Evolutionary conservation across 129 eudicot genomes (phyloP).

Genomic region (Logfia minima): DNA sequence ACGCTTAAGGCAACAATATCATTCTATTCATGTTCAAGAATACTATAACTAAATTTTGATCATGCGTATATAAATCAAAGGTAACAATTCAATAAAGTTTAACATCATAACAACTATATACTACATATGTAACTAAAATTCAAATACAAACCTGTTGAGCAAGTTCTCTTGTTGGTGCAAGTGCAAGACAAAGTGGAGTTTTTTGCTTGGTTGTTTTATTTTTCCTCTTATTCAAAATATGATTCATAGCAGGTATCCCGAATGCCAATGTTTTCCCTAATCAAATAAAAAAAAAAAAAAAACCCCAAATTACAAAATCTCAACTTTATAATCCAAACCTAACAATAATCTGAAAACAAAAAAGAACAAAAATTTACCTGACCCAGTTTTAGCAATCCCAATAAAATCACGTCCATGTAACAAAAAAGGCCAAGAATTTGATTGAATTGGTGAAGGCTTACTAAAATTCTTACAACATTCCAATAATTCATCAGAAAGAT

Average conservation of each 20-base stretch:
- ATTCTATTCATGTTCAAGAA: slow-evolving; percentile 3
- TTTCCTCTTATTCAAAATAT: slow-evolving; percentile 65
- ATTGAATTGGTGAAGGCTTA: slow-evolving; percentile 94
- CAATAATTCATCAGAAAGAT: slow-evolving; percentile 59
- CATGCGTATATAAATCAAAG: background rate
- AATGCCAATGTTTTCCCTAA: slow-evolving; percentile 93
- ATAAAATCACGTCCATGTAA: slow-evolving; percentile 85
- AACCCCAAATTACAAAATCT: slow-evolving; percentile 1
- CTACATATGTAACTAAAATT: background rate
- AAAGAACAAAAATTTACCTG: slow-evolving; percentile 49
- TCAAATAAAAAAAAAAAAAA: slow-evolving; percentile 15
- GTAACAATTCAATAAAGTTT: background rate
- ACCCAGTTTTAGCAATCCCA: slow-evolving; percentile 95
- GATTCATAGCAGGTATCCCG: slow-evolving; percentile 92
- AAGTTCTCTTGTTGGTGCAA: slow-evolving; percentile 94
- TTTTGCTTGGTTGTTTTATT: slow-evolving; percentile 45
- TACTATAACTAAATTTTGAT: background rate
- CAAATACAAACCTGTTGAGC: slow-evolving; percentile 87
- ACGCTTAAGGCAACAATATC: background rate
- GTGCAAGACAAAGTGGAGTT: slow-evolving; percentile 83
- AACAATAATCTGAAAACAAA: background rate
- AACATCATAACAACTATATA: background rate
- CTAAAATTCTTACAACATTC: slow-evolving; percentile 78
- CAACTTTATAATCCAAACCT: slow-evolving; percentile 5
- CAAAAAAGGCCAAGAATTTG: slow-evolving; percentile 90